Percentiles rank a stretch among this genome's conserved stretches.
These are phyloP conservation scores for Yamadazyma sp. DNA, from an alignment of 805 yeast species.

Conservation along the genomic window DNA sequence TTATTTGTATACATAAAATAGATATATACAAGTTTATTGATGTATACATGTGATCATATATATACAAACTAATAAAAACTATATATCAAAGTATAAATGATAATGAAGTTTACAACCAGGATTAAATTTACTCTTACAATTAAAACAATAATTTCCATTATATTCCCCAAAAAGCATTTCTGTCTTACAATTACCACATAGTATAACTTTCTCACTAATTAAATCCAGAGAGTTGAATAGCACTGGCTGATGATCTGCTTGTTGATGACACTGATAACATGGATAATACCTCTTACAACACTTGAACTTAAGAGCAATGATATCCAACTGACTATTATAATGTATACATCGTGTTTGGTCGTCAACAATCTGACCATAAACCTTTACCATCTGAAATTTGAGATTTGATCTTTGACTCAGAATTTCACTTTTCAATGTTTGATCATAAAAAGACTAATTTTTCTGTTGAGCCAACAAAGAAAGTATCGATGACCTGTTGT, in stretches of 20 bases:
- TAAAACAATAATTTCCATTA: conserved; percentile 17
- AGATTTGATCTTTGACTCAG: no score
- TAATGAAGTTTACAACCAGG: conserved; percentile 38
- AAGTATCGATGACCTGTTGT: no score
- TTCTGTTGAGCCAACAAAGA: no score
- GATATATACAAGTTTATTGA: no score
- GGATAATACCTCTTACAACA: conserved; percentile 38
- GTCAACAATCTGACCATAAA: conserved; percentile 23
- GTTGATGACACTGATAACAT: conserved; percentile 37
- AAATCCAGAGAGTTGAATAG: conserved; percentile 11
- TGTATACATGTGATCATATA: no score
- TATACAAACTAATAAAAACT: no score
- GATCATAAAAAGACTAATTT: no score
- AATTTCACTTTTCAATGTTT: no score
- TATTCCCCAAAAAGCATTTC: conserved; percentile 30
- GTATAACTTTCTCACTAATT: conserved; percentile 18
- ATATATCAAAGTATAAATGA: conserved; percentile 29
- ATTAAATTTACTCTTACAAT: conserved; percentile 30
- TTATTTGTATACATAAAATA: no score
- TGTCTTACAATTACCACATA: conserved; percentile 35
- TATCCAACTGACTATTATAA: conserved; percentile 32
- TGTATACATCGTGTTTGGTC: conserved; percentile 35
- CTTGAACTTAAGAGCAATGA: conserved; percentile 37
- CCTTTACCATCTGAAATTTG: no score
- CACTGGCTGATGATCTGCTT: conserved; percentile 10